Evolutionary conservation across 192 early-diverging fungal species (phyloP).

Genomic region (Coemansia sp.): DNA sequence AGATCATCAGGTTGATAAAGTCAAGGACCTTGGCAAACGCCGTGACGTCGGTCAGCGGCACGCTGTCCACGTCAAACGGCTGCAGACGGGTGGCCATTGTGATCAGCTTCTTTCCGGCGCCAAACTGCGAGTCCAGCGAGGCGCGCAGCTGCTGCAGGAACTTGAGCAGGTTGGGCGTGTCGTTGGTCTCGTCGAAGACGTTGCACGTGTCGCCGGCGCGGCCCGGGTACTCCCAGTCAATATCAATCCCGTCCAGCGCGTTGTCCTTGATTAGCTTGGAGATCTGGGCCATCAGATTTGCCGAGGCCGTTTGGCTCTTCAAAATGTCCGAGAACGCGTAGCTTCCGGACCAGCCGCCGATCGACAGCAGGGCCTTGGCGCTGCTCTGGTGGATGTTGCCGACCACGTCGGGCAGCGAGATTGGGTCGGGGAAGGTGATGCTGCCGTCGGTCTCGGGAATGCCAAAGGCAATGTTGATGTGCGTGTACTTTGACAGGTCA

Average conservation of each 20-base stretch:
- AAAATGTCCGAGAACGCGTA: conserved; percentile 49
- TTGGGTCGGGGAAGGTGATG: conserved; percentile 28
- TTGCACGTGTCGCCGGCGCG: conserved; percentile 48
- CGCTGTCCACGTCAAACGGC: conserved; percentile 55
- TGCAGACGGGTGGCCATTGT: conserved; percentile 60
- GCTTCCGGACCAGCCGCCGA: conserved; percentile 68
- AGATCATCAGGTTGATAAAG: conserved; percentile 67
- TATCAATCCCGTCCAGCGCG: conserved; percentile 59
- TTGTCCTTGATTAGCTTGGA: conserved; percentile 45
- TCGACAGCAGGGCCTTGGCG: conserved; percentile 59
- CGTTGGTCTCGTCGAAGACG: conserved; percentile 52
- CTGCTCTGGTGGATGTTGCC: conserved; percentile 50
- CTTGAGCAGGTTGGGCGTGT: conserved; percentile 60
- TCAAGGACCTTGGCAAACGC: conserved; percentile 60
- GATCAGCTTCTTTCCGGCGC: conserved; percentile 52
- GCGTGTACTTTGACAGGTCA: conserved; percentile 57
- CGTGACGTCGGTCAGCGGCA: conserved; percentile 50
- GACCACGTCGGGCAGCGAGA: conserved; percentile 47
- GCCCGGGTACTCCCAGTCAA: conserved; percentile 74
- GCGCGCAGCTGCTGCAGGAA: conserved; percentile 58
- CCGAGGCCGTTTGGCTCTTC: conserved; percentile 18
- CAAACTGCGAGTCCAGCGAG: conserved; percentile 10
- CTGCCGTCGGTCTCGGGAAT: conserved; percentile 37
- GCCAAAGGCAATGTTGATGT: conserved; percentile 65
- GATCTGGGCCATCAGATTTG: conserved; percentile 49